These are phyloP conservation scores for Mycosphaerella arachidis DNA, from an alignment of 2,329 filamentous ascomycete species.

Conservation along the genomic window DNA sequence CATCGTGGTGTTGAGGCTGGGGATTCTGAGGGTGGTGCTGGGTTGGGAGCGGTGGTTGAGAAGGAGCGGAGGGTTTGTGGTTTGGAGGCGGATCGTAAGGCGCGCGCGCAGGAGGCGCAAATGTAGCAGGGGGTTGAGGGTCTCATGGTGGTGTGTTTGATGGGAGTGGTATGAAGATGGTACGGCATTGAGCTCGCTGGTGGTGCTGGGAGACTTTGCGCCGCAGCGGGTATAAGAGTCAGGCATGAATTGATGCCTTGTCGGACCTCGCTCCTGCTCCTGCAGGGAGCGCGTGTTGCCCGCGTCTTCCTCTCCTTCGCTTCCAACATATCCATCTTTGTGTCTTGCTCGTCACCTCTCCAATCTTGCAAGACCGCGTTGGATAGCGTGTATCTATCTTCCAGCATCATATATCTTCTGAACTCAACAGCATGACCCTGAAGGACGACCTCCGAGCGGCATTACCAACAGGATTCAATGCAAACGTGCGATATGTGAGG, in stretches of 20 bases:
- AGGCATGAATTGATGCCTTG: not conserved
- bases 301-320: not conserved
- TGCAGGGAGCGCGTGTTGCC: not conserved
- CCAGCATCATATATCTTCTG: not conserved
- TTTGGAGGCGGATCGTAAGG: constrained; percentile 14
- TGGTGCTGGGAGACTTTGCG: not conserved
- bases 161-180: not conserved
- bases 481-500: constrained; percentile 80
- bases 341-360: not conserved
- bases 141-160: constrained; percentile 15
- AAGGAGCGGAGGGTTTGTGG: constrained; percentile 3
- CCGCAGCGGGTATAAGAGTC: not conserved
- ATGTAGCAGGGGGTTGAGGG: constrained; percentile 24
- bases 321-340: not conserved
- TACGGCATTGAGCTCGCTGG: not conserved
- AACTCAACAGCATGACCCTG: constrained; percentile 9
- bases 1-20: constrained; percentile 42
- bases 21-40: constrained; percentile 16
- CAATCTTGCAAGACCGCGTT: not conserved
- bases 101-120: constrained; percentile 31
- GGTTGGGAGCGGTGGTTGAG: constrained; percentile 20
- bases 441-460: constrained; percentile 47
- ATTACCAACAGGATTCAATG: constrained; percentile 51
- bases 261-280: not conserved
- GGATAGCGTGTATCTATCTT: not conserved